These are phyloP conservation scores for Naumovozyma castellii DNA, from an alignment of 805 yeast genomes.

Conservation along the genomic window DNA sequence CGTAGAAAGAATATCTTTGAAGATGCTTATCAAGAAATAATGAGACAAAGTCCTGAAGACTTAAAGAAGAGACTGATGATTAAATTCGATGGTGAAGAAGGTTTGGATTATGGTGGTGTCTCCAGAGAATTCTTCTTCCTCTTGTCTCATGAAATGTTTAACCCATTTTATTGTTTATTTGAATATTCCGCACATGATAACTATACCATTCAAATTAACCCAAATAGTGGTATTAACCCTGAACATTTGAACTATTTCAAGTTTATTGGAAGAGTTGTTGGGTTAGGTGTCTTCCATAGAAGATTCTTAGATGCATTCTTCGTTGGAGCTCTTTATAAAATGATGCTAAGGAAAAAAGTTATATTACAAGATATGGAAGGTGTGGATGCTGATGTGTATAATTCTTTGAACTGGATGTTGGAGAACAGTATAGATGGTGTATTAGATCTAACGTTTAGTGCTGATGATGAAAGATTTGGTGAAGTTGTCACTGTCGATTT, in stretches of 20 bases:
- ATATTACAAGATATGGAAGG: constrained; percentile 97
- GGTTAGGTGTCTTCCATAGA: constrained; percentile 96
- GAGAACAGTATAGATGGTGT: constrained; percentile 89
- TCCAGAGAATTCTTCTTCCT: constrained; percentile 95
- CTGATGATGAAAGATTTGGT: constrained; percentile 90
- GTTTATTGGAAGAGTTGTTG: constrained; percentile 96
- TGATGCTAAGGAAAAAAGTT: constrained; percentile 93
- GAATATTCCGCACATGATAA: constrained; percentile 98
- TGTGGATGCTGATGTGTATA: constrained; percentile 93
- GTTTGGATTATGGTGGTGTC: constrained; percentile 98
- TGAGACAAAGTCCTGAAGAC: constrained; percentile 98
- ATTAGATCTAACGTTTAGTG: constrained; percentile 79
- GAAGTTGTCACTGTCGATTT: constrained; percentile 82
- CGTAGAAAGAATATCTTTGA: constrained; percentile 94
- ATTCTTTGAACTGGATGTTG: constrained; percentile 89
- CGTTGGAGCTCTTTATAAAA: constrained; percentile 94
- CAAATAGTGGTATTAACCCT: constrained; percentile 93
- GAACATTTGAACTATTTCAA: constrained; percentile 97
- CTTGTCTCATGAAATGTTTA: constrained; percentile 96
- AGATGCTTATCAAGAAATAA: constrained; percentile 94
- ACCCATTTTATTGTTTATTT: constrained; percentile 93
- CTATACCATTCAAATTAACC: constrained; percentile 94
- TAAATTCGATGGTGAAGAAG: constrained; percentile 98
- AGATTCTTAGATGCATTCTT: constrained; percentile 96
- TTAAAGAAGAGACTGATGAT: constrained; percentile 96